Evolutionary conservation across 768 basidiomycete species (phyloP).

Genomic region (Termitomyces sp.): DNA sequence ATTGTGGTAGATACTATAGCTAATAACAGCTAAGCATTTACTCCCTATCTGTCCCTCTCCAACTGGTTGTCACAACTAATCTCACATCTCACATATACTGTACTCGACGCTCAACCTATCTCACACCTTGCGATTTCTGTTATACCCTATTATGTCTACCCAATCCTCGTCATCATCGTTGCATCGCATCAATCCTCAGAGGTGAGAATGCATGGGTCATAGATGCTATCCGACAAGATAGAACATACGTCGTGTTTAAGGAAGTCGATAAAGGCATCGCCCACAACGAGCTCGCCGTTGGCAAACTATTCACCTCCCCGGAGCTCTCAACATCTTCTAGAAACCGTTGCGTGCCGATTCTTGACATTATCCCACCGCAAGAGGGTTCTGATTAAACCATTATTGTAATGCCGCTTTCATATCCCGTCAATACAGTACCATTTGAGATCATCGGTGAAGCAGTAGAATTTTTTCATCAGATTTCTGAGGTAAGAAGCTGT

Average conservation of each 20-base stretch:
- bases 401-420: slow-evolving; percentile 29
- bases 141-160: too few relatives aligned
- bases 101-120: too few relatives aligned
- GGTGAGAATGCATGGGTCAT: slow-evolving; percentile 10
- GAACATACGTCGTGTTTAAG: slow-evolving; percentile 26
- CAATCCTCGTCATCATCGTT: too few relatives aligned
- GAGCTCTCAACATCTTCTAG: slow-evolving; percentile 13
- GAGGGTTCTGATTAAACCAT: slow-evolving; percentile 14
- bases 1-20: too few relatives aligned
- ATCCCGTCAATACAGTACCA: slow-evolving; percentile 12
- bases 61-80: too few relatives aligned
- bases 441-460: slow-evolving; percentile 29
- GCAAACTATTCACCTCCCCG: slow-evolving; percentile 16
- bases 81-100: too few relatives aligned
- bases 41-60: too few relatives aligned
- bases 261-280: slow-evolving; percentile 8
- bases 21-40: too few relatives aligned
- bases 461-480: slow-evolving; percentile 24
- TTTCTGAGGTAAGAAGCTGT: slow-evolving; percentile 18
- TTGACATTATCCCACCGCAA: slow-evolving; percentile 18
- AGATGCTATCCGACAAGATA: slow-evolving; percentile 31
- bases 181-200: too few relatives aligned
- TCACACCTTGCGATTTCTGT: too few relatives aligned
- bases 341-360: slow-evolving; percentile 34
- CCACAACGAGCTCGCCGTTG: slow-evolving; percentile 28